A percentile compares a stretch with the other conserved stretches of the same genome.
Evolutionary conservation across 306 rosid species (phyloP).

Genomic region (Ormosia emarginata): DNA sequence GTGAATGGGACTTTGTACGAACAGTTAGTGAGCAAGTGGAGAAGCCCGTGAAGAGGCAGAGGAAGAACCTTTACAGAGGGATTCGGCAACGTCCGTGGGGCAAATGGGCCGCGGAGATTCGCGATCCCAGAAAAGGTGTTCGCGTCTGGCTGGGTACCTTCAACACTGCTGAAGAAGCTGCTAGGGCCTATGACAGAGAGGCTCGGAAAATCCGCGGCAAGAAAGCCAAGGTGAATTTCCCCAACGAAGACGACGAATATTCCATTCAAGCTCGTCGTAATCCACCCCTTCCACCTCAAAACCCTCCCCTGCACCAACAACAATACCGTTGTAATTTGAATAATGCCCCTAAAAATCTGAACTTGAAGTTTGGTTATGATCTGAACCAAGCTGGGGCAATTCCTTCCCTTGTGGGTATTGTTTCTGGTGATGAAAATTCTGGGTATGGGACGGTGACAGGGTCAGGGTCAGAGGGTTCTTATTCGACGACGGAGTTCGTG

Average conservation of each 20-base stretch:
- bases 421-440: slow-evolving; percentile 38
- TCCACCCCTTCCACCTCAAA: slow-evolving; percentile 12
- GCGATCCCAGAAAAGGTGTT: slow-evolving; percentile 89
- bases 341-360: slow-evolving; percentile 22
- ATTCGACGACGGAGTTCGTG: slow-evolving; percentile 23
- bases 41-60: slow-evolving; percentile 66
- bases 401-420: slow-evolving; percentile 4
- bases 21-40: slow-evolving; percentile 44
- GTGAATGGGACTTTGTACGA: neutral
- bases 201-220: slow-evolving; percentile 88
- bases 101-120: slow-evolving; percentile 96
- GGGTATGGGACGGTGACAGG: too few species aligned
- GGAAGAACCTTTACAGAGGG: slow-evolving; percentile 90
- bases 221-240: slow-evolving; percentile 91
- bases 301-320: slow-evolving; percentile 21
- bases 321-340: neutral
- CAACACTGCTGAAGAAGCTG: slow-evolving; percentile 92
- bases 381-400: slow-evolving; percentile 45
- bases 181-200: slow-evolving; percentile 86
- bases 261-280: slow-evolving; percentile 22
- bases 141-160: slow-evolving; percentile 97
- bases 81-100: slow-evolving; percentile 98
- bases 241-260: slow-evolving; percentile 54
- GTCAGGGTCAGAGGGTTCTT: slow-evolving; percentile 32
- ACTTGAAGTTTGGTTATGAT: slow-evolving; percentile 49